phyloP scores from a whole-genome alignment of 2,329 filamentous ascomycete species.

The Aspergillus texensis region DNA sequence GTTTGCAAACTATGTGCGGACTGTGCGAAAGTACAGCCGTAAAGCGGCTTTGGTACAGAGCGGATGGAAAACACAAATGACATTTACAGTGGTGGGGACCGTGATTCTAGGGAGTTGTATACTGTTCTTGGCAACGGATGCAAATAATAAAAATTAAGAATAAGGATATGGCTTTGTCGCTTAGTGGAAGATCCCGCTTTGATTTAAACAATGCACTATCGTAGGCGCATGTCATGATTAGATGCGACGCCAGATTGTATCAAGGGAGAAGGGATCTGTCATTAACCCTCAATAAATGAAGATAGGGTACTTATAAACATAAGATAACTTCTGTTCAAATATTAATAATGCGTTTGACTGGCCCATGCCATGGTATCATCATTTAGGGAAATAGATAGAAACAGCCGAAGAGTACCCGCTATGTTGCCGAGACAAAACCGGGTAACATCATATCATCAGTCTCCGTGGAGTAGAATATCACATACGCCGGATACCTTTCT shows the following conservation, averaged over 20 bases:
- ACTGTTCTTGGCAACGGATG: conserved; percentile 46
- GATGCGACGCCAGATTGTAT: neutral
- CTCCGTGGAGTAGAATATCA: conserved; percentile 23
- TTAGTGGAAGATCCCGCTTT: neutral
- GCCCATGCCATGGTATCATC: conserved; percentile 17
- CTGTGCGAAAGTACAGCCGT: conserved; percentile 77
- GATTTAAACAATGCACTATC: neutral
- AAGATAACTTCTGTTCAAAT: neutral
- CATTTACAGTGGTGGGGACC: conserved; percentile 53
- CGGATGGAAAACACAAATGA: conserved; percentile 88
- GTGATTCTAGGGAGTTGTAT: conserved; percentile 50
- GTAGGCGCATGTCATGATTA: neutral
- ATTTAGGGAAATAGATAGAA: neutral
- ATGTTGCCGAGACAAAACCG: neutral
- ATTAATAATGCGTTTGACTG: conserved; percentile 11
- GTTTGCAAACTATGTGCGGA: conserved; percentile 82
- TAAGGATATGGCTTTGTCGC: neutral
- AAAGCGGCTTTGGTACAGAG: conserved; percentile 84
- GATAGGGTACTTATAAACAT: neutral
- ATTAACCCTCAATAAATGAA: neutral
- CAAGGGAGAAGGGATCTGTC: neutral
- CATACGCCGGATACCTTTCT: conserved; percentile 89
- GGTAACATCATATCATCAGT: neutral
- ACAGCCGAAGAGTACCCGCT: neutral
- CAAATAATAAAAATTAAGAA: conserved; percentile 9